These are phyloP conservation scores for Tubosaeta brunneosetosa DNA, from an alignment of 768 basidiomycete species.

Conservation along the genomic window DNA sequence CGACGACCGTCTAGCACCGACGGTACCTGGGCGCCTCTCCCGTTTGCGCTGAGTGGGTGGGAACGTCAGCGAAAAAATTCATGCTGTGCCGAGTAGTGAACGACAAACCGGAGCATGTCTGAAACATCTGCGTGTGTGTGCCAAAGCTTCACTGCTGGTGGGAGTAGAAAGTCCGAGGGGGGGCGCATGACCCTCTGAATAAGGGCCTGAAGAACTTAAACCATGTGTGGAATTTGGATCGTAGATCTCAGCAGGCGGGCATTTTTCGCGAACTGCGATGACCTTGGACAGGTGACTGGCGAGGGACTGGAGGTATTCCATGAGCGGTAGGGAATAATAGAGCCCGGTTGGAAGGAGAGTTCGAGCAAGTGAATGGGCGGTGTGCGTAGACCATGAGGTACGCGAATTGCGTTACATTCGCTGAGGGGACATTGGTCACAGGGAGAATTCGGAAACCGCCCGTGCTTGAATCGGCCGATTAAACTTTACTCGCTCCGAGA, in stretches of 20 bases:
- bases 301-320: slow-evolving; percentile 23
- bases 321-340: background rate
- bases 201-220: slow-evolving; percentile 5
- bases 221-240: slow-evolving; percentile 14
- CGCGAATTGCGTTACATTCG: slow-evolving; percentile 18
- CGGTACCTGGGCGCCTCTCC: slow-evolving; percentile 6
- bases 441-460: background rate
- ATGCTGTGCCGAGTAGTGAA: background rate
- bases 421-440: slow-evolving; percentile 17
- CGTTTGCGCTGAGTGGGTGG: slow-evolving; percentile 14
- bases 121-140: slow-evolving; percentile 4
- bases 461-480: slow-evolving; percentile 12
- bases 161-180: slow-evolving; percentile 11
- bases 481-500: background rate
- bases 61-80: background rate
- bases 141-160: background rate
- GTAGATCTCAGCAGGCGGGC: slow-evolving; percentile 3
- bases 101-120: slow-evolving; percentile 10
- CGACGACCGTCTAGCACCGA: slow-evolving; percentile 1
- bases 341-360: background rate
- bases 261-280: slow-evolving; percentile 17
- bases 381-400: slow-evolving; percentile 15
- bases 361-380: background rate
- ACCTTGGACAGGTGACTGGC: slow-evolving; percentile 17
- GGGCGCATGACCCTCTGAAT: slow-evolving; percentile 6